Base-by-base conservation (phyloP, 345 rosid genomes). In the Punica granatum region DNA sequence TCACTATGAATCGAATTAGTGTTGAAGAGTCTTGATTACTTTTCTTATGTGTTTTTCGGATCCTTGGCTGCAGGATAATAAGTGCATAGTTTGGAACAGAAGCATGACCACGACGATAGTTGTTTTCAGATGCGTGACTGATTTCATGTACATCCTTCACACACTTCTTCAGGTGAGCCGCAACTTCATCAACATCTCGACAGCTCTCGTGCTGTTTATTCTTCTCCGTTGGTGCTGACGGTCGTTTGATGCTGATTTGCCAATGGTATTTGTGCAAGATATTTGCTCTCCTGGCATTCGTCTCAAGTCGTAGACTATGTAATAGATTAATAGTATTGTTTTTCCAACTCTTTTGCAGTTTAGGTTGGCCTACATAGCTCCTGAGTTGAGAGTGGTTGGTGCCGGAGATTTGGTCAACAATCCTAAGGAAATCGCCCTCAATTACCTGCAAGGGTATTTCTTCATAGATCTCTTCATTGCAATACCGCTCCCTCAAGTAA, bases 391-490 rank as follows among this genome's bases (percentile, higher is more conserved):
- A 37, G 94, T 88, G 56, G 81, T 87, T 78, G 97, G 97, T 72
- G 92, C 88, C 63, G 97, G 97, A 60, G 93, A 87, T 78, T 82
- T 90, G 59, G 97, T 88, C 79, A 93, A 86, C 76, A 82, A 90
- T 73, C 98, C 97, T 10, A 85, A 67, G 42, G 81, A 79, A 77
- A 90, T 90, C 69, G 90, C 92, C 53, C 19, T 23, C 67, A 58
- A 87, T 77, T 90, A 93, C 82, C 43, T 93, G n/a, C 59, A 48
- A 3, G 78, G 92, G 71, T 75, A 67, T 65, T 88, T 90, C 78
- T 63, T 67, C 25, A 16, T 90, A 4, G 98, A 93, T 77, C 65
- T 88, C 13, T 78, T 85, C 71, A 68, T 83, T 9, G 83, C 83
- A 31, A 70, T 90, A 31, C 98, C 98, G 18, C 83, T 93, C 72